phyloP scores from a whole-genome alignment of 1,139 yeast species.

The Hansenula sp. region DNA sequence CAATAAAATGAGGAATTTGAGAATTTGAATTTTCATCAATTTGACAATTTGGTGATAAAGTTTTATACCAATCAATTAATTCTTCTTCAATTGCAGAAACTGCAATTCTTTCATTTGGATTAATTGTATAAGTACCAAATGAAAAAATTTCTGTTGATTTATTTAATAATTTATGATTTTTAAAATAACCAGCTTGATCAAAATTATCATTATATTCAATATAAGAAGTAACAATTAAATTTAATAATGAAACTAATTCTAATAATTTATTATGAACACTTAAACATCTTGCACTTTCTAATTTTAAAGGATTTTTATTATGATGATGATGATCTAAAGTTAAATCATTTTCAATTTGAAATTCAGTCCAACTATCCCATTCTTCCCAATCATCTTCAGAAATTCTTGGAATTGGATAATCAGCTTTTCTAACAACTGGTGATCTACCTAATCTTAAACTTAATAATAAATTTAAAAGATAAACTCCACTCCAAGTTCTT shows the following conservation, averaged over 20 bases:
- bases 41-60: neutral
- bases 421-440: neutral
- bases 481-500: slow-evolving; percentile 1
- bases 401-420: neutral
- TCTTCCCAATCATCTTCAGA: slow-evolving; percentile 1
- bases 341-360: neutral
- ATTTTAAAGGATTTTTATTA: neutral
- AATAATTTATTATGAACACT: neutral
- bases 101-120: neutral
- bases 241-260: neutral
- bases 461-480: neutral
- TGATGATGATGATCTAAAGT: no score
- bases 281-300: neutral
- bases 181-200: neutral
- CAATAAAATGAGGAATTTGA: neutral
- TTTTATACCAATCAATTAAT: neutral
- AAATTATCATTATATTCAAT: neutral
- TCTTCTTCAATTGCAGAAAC: neutral
- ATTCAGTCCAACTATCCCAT: neutral
- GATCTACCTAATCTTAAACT: neutral
- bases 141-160: neutral
- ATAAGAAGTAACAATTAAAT: neutral
- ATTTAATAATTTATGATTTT: neutral
- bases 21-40: neutral
- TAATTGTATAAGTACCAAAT: neutral